Evolutionary conservation across 441 rosid species (phyloP).

Genomic region (Adansonia gregorii): DNA sequence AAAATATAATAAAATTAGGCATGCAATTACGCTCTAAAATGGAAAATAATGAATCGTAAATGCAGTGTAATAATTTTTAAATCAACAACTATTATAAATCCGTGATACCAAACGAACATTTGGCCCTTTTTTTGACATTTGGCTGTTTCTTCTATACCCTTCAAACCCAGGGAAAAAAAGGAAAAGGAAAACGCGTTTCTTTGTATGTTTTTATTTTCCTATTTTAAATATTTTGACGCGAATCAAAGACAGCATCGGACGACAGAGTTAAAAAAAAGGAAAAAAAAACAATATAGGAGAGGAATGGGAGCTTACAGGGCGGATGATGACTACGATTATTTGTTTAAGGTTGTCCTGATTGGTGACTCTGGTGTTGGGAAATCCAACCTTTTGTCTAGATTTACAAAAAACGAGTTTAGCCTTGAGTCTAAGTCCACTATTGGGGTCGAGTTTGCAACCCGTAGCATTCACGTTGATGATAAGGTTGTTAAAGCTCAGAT

Average conservation of each 20-base stretch:
- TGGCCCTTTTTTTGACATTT: too few species aligned
- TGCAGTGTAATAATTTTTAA: too few species aligned
- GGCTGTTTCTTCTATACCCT: too few species aligned
- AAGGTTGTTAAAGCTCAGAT: constrained; percentile 91
- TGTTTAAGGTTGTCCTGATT: constrained; percentile 80
- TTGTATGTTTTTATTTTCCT: too few species aligned
- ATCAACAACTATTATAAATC: too few species aligned
- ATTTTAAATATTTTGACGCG: constrained; percentile 5
- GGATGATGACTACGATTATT: constrained; percentile 84
- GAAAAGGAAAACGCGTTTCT: constrained; percentile 6
- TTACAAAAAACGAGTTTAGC: constrained; percentile 76
- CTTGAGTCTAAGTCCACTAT: constrained; percentile 83
- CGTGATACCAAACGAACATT: too few species aligned
- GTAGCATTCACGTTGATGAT: constrained; percentile 69
- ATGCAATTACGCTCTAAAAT: too few species aligned
- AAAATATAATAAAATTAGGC: too few species aligned
- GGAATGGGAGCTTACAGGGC: constrained; percentile 71
- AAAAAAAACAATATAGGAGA: neutral
- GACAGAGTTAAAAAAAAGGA: neutral
- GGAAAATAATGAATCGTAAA: too few species aligned
- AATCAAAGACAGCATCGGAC: neutral
- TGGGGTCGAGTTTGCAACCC: constrained; percentile 91
- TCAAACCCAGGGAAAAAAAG: too few species aligned
- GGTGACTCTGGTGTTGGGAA: constrained; percentile 90
- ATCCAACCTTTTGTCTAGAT: constrained; percentile 76